phyloP scores from a whole-genome alignment of 1,139 yeast genomes.

The Lodderomyces pseudojiufengensis region DNA sequence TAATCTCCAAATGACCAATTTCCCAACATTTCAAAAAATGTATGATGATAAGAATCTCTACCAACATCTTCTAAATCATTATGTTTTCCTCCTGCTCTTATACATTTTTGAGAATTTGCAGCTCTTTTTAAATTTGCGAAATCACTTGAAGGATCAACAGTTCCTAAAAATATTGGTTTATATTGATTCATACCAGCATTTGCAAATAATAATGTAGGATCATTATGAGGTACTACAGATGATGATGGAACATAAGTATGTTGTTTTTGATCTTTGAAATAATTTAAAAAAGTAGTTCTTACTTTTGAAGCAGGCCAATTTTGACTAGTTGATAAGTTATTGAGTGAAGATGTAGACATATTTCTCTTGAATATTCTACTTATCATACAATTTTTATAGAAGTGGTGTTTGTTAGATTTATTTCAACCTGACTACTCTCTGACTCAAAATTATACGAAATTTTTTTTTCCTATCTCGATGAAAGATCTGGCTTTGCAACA shows the following conservation, averaged over 20 bases:
- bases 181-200: constrained; percentile 99
- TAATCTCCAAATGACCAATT: constrained; percentile 99
- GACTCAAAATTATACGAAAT: background rate
- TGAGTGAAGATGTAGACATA: constrained; percentile 10
- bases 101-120: constrained; percentile 94
- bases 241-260: constrained; percentile 90
- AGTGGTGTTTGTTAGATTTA: background rate
- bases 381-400: constrained; percentile 7
- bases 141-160: constrained; percentile 91
- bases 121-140: constrained; percentile 84
- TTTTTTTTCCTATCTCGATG: background rate
- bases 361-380: constrained; percentile 6
- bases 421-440: background rate
- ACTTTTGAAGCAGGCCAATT: constrained; percentile 74
- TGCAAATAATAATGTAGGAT: constrained; percentile 91
- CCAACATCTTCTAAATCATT: constrained; percentile 99
- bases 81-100: constrained; percentile 99
- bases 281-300: constrained; percentile 82
- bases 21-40: constrained; percentile 98
- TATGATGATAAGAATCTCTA: constrained; percentile 94
- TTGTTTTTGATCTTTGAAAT: constrained; percentile 55
- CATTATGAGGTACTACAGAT: constrained; percentile 95
- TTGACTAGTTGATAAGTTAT: constrained; percentile 9
- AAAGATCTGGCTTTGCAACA: background rate
- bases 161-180: constrained; percentile 93